Evolutionary conservation across 768 basidiomycete species (phyloP), one percentile per base, ranked within the genome.

Genomic region (Pholiota molesta): DNA sequence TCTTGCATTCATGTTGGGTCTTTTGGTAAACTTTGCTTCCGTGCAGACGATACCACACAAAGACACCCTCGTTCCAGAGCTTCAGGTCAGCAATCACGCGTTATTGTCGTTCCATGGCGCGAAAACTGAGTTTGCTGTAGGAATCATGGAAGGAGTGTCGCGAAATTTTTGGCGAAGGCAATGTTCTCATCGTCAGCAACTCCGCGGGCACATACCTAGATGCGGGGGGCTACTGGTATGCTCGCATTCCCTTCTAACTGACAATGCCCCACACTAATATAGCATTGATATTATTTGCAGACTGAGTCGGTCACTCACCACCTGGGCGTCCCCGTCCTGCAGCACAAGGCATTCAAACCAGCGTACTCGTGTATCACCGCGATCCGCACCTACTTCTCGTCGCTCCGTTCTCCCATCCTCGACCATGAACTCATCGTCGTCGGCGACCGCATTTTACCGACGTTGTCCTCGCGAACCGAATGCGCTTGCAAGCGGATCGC

Each of bases 371-470:
- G 95, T 75, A 89, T 92, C 26, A 64, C 75, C 10, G 78, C 83
- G n/a, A 86, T 97, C 57, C 83, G 85, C 9, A 70, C 74, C 45
- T 95, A 97, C 78, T 97, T 98, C 71, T 76, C 80, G 28, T 83
- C 87, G 31, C 81, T 86, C 29, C 74, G 69, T 8, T 68, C 70
- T n/a, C 86, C 89, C 19, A 69, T 93, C 45, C 73, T 77, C 29
- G 83, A 87, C 64, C 77, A 87, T 26, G 84, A 90, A 61, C 78
- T 97, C 45, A 77, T 98, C 59, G 75, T 98, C 40, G 88, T 99
- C 13, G 97, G 97, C 0, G 97, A 99, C 77, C 85, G 97, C 11
- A 76, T 98, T 91, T 97, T 68, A 99, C 97, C 0, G 97, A 99
- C 72, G 77, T 95, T 17, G 83, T 98, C 56, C 79, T 98, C 74